phyloP scores from a whole-genome alignment of 2,329 filamentous ascomycete genomes.

The Onygenales sp. region DNA sequence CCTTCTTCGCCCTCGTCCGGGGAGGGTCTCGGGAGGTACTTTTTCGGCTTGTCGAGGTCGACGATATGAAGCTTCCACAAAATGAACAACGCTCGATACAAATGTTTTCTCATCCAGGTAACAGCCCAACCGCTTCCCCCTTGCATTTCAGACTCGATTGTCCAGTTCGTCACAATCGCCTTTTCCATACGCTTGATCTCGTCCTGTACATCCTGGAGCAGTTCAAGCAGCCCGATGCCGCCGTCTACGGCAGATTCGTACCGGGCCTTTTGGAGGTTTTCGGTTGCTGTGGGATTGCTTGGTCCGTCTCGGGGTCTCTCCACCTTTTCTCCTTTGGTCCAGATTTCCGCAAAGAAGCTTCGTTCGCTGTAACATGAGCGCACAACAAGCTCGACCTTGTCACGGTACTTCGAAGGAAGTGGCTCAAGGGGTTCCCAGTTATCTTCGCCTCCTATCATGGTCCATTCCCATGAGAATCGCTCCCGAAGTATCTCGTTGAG shows the following conservation, averaged over 20 bases:
- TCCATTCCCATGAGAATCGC: conserved; percentile 1
- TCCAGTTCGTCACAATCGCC: background rate
- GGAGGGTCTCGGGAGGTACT: background rate
- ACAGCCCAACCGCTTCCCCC: background rate
- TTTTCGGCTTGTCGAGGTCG: background rate
- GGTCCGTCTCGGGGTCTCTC: background rate
- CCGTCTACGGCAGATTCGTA: background rate
- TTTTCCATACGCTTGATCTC: background rate
- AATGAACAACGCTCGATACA: conserved; percentile 2
- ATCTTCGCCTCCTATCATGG: background rate
- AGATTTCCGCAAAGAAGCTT: background rate
- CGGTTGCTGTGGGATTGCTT: background rate
- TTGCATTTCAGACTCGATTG: background rate
- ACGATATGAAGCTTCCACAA: background rate
- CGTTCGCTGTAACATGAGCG: background rate
- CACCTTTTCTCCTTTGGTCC: background rate
- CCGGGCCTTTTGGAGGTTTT: background rate
- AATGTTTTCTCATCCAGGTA: background rate
- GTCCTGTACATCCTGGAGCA: conserved; percentile 1
- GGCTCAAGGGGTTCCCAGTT: background rate
- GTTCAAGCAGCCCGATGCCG: background rate
- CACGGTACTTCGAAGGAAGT: background rate
- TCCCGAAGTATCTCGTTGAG: background rate
- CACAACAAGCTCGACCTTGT: background rate
- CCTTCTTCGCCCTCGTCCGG: background rate